Conservation (phyloP, 2,329 filamentous ascomycete species). For the Diplodia corticola region DNA sequence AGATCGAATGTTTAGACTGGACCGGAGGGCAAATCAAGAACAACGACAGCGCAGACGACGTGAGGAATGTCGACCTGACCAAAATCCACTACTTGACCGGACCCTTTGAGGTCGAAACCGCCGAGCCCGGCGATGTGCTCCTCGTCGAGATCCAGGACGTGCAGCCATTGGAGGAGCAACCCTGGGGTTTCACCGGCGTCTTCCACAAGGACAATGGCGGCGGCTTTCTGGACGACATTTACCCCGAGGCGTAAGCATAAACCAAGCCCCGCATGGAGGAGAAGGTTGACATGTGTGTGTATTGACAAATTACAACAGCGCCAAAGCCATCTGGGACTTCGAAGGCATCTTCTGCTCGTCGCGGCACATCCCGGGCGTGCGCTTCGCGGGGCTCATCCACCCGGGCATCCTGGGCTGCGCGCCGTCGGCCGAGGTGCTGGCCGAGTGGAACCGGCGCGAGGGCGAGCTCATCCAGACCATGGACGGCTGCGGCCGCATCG, state of each 20-base stretch:
- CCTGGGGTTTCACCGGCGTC: constrained; percentile 87
- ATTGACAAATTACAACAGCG: constrained; percentile 52
- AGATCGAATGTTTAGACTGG: constrained; percentile 90
- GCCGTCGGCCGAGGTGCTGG: constrained; percentile 74
- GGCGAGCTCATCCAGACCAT: constrained; percentile 71
- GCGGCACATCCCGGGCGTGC: constrained; percentile 71
- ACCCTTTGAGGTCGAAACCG: constrained; percentile 82
- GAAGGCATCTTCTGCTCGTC: constrained; percentile 80
- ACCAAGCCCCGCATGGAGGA: not conserved
- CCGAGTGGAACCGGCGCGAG: constrained; percentile 82
- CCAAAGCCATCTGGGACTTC: constrained; percentile 76
- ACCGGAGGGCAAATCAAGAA: constrained; percentile 77
- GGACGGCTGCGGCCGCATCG: constrained; percentile 65
- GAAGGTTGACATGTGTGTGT: not conserved
- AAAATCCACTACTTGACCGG: constrained; percentile 85
- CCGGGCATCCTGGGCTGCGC: constrained; percentile 90
- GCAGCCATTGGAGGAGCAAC: constrained; percentile 79
- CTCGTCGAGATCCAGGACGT: constrained; percentile 92
- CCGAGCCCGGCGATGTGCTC: constrained; percentile 80
- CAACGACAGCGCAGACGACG: constrained; percentile 85
- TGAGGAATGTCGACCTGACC: constrained; percentile 81
- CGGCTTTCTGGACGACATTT: constrained; percentile 84
- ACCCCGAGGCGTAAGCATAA: constrained; percentile 69
- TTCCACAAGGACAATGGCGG: constrained; percentile 82
- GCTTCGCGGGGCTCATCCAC: constrained; percentile 86